phyloP scores from a whole-genome alignment of 805 yeast species.

The Wickerhamiella parazyma region DNA sequence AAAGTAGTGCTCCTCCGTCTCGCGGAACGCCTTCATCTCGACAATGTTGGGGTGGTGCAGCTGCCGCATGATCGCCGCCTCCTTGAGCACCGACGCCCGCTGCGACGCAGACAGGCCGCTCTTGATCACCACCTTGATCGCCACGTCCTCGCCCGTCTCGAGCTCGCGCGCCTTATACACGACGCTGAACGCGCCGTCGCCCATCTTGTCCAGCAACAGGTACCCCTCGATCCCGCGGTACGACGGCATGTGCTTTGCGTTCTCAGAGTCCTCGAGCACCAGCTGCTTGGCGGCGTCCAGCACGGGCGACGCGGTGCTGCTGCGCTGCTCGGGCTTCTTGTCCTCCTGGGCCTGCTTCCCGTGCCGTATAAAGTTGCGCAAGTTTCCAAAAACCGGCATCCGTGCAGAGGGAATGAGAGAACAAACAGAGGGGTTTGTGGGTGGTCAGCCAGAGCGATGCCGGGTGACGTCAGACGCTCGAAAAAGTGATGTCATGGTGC shows the following conservation, averaged over 20 bases:
- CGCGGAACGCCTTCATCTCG: conserved; percentile 39
- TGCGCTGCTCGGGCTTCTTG: conserved; percentile 9
- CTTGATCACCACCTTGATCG: conserved; percentile 65
- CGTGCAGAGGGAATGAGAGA: conserved; percentile 12
- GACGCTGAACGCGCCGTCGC: conserved; percentile 74
- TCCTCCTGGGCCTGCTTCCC: conserved; percentile 43
- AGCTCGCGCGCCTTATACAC: conserved; percentile 61
- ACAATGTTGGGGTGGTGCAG: conserved; percentile 49
- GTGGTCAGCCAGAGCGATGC: background rate
- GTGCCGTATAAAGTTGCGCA: conserved; percentile 49
- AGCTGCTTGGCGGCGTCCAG: conserved; percentile 27
- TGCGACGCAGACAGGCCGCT: conserved; percentile 30
- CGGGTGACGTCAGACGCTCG: background rate
- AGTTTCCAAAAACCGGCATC: conserved; percentile 30
- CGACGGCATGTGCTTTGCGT: conserved; percentile 23
- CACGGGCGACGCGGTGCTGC: conserved; percentile 7
- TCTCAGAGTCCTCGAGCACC: conserved; percentile 29
- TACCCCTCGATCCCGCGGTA: conserved; percentile 30
- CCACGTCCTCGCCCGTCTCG: conserved; percentile 36
- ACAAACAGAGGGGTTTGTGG: background rate
- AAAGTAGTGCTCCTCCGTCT: conserved; percentile 41
- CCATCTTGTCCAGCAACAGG: conserved; percentile 30
- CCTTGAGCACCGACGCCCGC: conserved; percentile 40
- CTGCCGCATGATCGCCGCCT: conserved; percentile 59
- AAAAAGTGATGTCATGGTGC: background rate